Evolutionary conservation across 2,329 filamentous ascomycete species (phyloP), one percentile per base, ranked within the genome.

Genomic region (Aspergillus sclerotialis): DNA sequence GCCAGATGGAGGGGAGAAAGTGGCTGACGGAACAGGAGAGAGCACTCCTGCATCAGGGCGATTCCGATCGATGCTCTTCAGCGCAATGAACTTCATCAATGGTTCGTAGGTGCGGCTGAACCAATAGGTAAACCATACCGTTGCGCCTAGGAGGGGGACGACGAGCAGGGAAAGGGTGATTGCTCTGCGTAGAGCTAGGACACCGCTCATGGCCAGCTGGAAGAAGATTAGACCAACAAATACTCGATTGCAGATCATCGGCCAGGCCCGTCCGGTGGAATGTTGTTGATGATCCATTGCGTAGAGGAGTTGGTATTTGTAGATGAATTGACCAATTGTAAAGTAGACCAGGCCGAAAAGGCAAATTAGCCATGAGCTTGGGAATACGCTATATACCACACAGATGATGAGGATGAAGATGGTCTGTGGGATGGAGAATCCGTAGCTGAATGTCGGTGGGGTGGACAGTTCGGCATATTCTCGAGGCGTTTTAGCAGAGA

Each of bases 351-450:
- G 67, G 3, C 68, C 92, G 31, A 90, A 80, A 7, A 89, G 69
- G 11, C 94, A 75, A 9, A 96, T 83, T 34, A 84, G 71, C 66
- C 82, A 93, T 0, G 89, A 92, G 31, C 75, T 74, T 1, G 78
- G 79, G 9, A 96, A 71, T 12, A 94, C 81, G 53, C 86, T 93
- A 69, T 98, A 98, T 5, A 96, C 89, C 26, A 94, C 74, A 53
- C 92, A 96, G 18, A 98, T 83, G 52, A 96, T 93, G 63, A 95
- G 90, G 11, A 96, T 80, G 8, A 98, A 75, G 37, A 98, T 76
- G 0, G 90, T 87, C 14, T 92, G 93, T 0, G 92, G 92, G 5
- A 98, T 75, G 50, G 88, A 96, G 63, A 95, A 95, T 14, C 92
- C 92, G 52, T 98, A 98, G 59, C 85, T 90, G 64, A 98, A 98